These are phyloP conservation scores for Cladosporium sp. DNA, from an alignment of 2,329 filamentous ascomycete species.

Conservation along the genomic window DNA sequence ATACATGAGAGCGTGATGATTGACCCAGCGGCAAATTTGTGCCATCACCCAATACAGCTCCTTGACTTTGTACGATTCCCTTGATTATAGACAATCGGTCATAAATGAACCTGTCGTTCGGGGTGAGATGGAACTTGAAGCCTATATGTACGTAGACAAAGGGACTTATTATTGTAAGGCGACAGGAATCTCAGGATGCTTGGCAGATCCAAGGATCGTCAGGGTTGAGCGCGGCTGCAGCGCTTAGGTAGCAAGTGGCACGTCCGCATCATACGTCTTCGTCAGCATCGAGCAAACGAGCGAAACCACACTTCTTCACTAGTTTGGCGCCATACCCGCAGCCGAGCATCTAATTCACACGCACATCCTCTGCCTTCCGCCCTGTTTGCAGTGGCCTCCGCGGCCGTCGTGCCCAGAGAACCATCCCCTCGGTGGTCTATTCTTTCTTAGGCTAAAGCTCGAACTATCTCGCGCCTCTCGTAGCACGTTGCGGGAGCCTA, in stretches of 20 bases:
- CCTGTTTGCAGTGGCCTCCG: conserved; percentile 9
- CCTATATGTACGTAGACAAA: too few relatives aligned
- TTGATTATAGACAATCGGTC: too few relatives aligned
- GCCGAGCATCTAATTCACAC: conserved; percentile 3
- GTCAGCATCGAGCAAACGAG: conserved; percentile 8
- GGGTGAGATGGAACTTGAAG: too few relatives aligned
- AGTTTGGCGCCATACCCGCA: conserved; percentile 12
- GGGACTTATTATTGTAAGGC: too few relatives aligned
- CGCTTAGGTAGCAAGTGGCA: background rate
- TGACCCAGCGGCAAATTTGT: too few relatives aligned
- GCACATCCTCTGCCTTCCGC: background rate
- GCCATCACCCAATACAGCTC: too few relatives aligned
- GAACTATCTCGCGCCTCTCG: conserved; percentile 12
- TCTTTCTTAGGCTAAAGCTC: conserved; percentile 12
- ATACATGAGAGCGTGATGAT: too few relatives aligned
- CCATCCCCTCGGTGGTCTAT: conserved; percentile 1
- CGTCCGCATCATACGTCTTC: conserved; percentile 2
- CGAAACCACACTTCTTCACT: background rate
- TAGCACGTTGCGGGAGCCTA: conserved; percentile 15
- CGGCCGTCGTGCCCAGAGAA: conserved; percentile 1
- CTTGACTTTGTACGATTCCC: too few relatives aligned
- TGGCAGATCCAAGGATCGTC: background rate
- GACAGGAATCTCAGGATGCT: background rate
- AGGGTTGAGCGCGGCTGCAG: background rate
- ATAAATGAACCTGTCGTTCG: too few relatives aligned